phyloP scores from a whole-genome alignment of 2,329 filamentous ascomycete species.

The Botrytis fabae region DNA sequence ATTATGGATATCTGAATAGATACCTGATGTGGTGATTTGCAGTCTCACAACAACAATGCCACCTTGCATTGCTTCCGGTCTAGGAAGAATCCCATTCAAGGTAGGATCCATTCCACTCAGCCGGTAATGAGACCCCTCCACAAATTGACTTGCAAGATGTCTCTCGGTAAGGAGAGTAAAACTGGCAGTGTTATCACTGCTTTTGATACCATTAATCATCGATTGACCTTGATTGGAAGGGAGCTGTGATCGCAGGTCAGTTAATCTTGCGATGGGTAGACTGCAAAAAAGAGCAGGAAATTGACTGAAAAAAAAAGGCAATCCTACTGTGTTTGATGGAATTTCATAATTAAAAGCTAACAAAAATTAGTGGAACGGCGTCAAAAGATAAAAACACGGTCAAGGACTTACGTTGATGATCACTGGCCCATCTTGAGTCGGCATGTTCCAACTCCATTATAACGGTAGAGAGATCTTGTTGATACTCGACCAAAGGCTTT shows the following conservation, averaged over 20 bases:
- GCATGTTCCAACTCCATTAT: constrained; percentile 15
- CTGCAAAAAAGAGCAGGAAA: too few species aligned
- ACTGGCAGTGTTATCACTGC: neutral
- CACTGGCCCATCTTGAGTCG: constrained; percentile 10
- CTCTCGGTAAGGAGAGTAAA: constrained; percentile 16
- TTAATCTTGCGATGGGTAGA: neutral
- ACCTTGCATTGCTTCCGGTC: constrained; percentile 6
- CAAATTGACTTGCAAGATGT: constrained; percentile 17
- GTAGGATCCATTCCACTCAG: constrained; percentile 16
- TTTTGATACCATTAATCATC: constrained; percentile 5
- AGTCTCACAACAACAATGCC: constrained; percentile 4
- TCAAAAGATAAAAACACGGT: neutral
- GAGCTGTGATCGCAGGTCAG: neutral
- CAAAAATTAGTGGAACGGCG: neutral
- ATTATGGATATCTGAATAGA: constrained; percentile 14
- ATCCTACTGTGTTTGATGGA: neutral
- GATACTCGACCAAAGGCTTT: constrained; percentile 5
- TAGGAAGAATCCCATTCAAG: neutral
- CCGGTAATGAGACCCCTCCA: constrained; percentile 14
- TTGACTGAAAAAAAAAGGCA: neutral
- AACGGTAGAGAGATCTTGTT: constrained; percentile 5
- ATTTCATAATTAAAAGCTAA: constrained; percentile 16
- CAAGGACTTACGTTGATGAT: constrained; percentile 6
- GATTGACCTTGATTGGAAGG: constrained; percentile 15
- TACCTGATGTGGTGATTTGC: constrained; percentile 15